Evolutionary conservation across 1,139 yeast species (phyloP).

Genomic region (Pneumocystis sp.): DNA sequence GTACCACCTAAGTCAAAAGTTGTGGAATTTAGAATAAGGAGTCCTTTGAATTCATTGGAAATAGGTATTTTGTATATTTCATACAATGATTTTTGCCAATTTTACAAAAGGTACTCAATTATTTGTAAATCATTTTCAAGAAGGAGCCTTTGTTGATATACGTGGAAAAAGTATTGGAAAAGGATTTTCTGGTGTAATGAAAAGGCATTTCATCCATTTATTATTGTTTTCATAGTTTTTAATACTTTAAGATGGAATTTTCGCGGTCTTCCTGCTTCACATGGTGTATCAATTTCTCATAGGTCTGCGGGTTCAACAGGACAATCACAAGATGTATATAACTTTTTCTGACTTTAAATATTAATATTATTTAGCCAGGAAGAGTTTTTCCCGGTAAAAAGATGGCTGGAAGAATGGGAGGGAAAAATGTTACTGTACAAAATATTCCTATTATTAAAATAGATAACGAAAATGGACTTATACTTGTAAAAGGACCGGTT

Average conservation of each 20-base stretch:
- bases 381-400: constrained; percentile 92
- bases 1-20: constrained; percentile 71
- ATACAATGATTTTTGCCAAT: background rate
- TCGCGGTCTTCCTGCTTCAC: constrained; percentile 79
- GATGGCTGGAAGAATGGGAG: constrained; percentile 98
- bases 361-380: constrained; percentile 64
- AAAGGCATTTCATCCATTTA: constrained; percentile 42
- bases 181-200: constrained; percentile 98
- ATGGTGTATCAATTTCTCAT: constrained; percentile 89
- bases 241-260: constrained; percentile 30
- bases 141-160: constrained; percentile 73
- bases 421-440: constrained; percentile 53
- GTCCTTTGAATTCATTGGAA: constrained; percentile 24
- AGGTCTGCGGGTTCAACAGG: constrained; percentile 98
- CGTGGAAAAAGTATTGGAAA: constrained; percentile 78
- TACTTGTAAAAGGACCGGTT: constrained; percentile 75
- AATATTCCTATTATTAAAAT: constrained; percentile 65
- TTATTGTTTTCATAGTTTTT: background rate
- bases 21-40: constrained; percentile 62
- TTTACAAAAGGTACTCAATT: constrained; percentile 66
- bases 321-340: constrained; percentile 26
- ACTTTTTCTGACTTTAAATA: constrained; percentile 17
- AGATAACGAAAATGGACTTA: constrained; percentile 65
- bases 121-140: constrained; percentile 67
- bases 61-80: background rate